A percentile compares a stretch with the other conserved stretches of the same genome.
phyloP scores from a whole-genome alignment of 495 filamentous ascomycete genomes.

The Aspergillus cristatus region DNA sequence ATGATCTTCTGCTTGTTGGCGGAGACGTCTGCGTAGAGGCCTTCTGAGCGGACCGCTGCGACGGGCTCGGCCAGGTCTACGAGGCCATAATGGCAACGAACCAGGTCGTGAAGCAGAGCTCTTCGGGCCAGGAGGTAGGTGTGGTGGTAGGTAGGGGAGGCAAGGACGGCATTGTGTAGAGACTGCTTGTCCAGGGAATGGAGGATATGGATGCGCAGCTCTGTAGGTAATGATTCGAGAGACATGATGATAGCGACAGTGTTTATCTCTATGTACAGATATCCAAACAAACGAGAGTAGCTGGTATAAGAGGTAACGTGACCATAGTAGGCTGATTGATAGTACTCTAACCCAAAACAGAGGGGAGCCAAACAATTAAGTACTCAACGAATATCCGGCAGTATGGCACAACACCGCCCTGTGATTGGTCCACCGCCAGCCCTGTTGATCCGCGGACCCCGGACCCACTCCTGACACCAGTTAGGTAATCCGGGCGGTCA shows the following conservation, averaged over 20 bases:
- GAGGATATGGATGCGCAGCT: conserved; percentile 9
- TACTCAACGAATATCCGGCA: too few relatives aligned
- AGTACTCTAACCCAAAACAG: too few relatives aligned
- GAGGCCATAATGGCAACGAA: conserved; percentile 2
- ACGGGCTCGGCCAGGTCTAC: conserved; percentile 7
- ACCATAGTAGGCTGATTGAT: too few relatives aligned
- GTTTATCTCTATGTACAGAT: not conserved
- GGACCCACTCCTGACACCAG: too few relatives aligned
- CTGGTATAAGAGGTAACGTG: too few relatives aligned
- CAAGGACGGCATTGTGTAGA: conserved; percentile 4
- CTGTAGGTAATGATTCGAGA: conserved; percentile 7
- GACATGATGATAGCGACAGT: conserved; percentile 6
- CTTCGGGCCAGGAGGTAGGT: conserved; percentile 5
- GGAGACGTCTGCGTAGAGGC: conserved; percentile 6
- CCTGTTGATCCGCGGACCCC: too few relatives aligned
- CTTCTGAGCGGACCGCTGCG: conserved; percentile 6
- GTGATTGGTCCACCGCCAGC: not conserved
- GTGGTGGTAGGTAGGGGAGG: conserved; percentile 6
- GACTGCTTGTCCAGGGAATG: conserved; percentile 3
- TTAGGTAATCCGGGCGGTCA: too few relatives aligned
- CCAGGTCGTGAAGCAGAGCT: conserved; percentile 4
- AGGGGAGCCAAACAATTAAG: too few relatives aligned
- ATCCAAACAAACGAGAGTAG: too few relatives aligned
- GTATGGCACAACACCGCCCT: not conserved
- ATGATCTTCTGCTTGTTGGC: conserved; percentile 3